Base-by-base conservation (phyloP, 108 stramenopile genomes). In the Discostella pseudostelligera region DNA sequence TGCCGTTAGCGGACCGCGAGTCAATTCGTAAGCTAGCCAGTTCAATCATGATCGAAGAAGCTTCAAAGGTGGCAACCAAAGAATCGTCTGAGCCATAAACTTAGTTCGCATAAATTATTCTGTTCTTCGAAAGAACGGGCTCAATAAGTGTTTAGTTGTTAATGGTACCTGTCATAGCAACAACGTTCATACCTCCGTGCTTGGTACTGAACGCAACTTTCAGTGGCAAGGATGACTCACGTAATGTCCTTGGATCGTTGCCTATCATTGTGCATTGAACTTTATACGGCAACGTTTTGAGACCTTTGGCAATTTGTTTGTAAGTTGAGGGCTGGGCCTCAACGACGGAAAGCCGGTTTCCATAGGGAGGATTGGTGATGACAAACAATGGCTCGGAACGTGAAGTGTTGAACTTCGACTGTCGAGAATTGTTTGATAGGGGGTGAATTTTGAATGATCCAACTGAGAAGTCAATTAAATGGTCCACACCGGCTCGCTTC, bases 361-460 rank as follows among this genome's bases (percentile, higher is more conserved):
- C 89, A 72, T 78, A 90, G 10, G 89, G 89, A 49, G 85, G 85
- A 62, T 90, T 90, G 49, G 76, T 72, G 12, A 72, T 81, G 2
- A 90, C 48, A 4, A 83, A 55, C 1, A 87, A 0, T 9, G 67
- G 63, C n/a, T 24, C 53, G 32, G 55, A 39, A 39, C 67, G 21
- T 0, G 29, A 40, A 37, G 13, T n/a, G 26, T 59, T 20, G 46
- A 12, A 39, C 39, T 54, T 25, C 22, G 10, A 22, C 39, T 55
- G 26, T 49, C 45, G 28, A 17, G 62, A 37, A 58, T 59, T 70
- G 56, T 65, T 51, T 10, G 67, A 5, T n/a, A 67, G 20, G 8
- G 71, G 65, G 37, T 88, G 84, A 29, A 24, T 61, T 14, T 76
- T 72, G 19, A 87, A 61, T 3, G 84, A 56, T 9, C 70, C 62